phyloP scores from a whole-genome alignment of 1,284 basidiomycete species.

The Malassezia cuniculi region DNA sequence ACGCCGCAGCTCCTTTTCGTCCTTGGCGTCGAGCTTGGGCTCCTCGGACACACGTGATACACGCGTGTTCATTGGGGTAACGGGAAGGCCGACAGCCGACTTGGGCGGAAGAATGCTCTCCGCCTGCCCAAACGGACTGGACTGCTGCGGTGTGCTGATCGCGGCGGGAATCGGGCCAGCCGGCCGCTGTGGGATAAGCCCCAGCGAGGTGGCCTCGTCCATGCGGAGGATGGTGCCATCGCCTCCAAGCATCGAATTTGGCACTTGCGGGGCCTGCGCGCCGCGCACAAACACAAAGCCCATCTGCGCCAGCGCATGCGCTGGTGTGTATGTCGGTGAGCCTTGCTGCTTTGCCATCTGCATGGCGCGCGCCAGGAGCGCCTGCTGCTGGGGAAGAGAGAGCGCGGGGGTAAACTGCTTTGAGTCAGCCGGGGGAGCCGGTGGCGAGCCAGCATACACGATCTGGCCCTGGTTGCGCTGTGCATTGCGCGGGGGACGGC shows the following conservation, averaged over 20 bases:
- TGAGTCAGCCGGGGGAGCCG: too few species aligned
- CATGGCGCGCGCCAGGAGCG: slow-evolving; percentile 25
- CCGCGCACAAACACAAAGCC: slow-evolving; percentile 37
- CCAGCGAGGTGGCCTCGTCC: slow-evolving; percentile 31
- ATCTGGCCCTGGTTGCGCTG: too few species aligned
- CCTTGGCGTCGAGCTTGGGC: slow-evolving; percentile 47
- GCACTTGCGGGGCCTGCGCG: slow-evolving; percentile 22
- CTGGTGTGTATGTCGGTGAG: slow-evolving; percentile 21
- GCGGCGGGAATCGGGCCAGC: background rate
- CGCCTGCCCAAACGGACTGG: too few species aligned
- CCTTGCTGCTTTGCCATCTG: slow-evolving; percentile 28
- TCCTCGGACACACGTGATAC: slow-evolving; percentile 54
- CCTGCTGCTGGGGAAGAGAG: slow-evolving; percentile 30
- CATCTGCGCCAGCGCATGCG: slow-evolving; percentile 32
- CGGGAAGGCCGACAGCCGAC: slow-evolving; percentile 45
- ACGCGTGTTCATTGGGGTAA: slow-evolving; percentile 56
- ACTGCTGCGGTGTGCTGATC: background rate
- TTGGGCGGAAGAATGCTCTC: slow-evolving; percentile 35
- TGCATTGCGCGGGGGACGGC: slow-evolving; percentile 13
- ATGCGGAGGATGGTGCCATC: slow-evolving; percentile 35
- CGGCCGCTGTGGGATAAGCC: slow-evolving; percentile 22
- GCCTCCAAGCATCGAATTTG: slow-evolving; percentile 10
- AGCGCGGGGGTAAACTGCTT: slow-evolving; percentile 29
- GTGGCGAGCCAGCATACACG: too few species aligned
- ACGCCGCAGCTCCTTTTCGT: slow-evolving; percentile 49